phyloP scores from a whole-genome alignment of 169 alveolate genomes.

The Plasmodium malariae region DNA sequence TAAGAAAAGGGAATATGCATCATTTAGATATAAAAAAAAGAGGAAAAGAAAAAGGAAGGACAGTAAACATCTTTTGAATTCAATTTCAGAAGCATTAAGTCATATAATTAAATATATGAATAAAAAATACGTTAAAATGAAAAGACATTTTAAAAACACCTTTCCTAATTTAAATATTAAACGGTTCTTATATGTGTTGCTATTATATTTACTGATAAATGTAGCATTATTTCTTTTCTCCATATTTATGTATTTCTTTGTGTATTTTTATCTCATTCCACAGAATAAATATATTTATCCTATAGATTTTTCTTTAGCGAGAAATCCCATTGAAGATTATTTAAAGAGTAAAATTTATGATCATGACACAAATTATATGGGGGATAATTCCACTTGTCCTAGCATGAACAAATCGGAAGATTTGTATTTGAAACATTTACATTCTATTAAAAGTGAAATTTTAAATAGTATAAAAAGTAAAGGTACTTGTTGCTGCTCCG shows the following conservation, averaged over 20 bases:
- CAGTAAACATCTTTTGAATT: not conserved
- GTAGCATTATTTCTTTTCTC: slow-evolving; percentile 25
- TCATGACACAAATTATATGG: not conserved
- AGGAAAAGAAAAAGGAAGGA: slow-evolving; percentile 12
- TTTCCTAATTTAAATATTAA: slow-evolving; percentile 34
- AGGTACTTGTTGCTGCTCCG: slow-evolving; percentile 28
- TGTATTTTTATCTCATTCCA: slow-evolving; percentile 50
- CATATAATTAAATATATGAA: not conserved
- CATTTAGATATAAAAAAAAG: not conserved
- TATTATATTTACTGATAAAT: slow-evolving; percentile 27
- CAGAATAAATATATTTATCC: slow-evolving; percentile 48
- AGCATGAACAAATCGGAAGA: slow-evolving; percentile 20
- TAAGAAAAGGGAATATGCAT: not conserved
- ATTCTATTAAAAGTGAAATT: slow-evolving; percentile 28
- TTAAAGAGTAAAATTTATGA: slow-evolving; percentile 8
- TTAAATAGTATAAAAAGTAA: slow-evolving; percentile 22
- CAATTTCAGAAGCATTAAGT: not conserved
- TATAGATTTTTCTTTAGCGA: slow-evolving; percentile 22
- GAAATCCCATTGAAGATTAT: slow-evolving; percentile 51
- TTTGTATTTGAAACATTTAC: slow-evolving; percentile 17
- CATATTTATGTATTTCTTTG: slow-evolving; percentile 27
- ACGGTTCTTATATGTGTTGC: slow-evolving; percentile 12
- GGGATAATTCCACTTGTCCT: not conserved
- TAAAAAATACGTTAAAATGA: slow-evolving; percentile 3
- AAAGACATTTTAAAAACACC: not conserved